A percentile compares a stretch with the other conserved stretches of the same genome.
Evolutionary conservation across 306 rosid species (phyloP).

Genomic region (Spatholobus suberectus): DNA sequence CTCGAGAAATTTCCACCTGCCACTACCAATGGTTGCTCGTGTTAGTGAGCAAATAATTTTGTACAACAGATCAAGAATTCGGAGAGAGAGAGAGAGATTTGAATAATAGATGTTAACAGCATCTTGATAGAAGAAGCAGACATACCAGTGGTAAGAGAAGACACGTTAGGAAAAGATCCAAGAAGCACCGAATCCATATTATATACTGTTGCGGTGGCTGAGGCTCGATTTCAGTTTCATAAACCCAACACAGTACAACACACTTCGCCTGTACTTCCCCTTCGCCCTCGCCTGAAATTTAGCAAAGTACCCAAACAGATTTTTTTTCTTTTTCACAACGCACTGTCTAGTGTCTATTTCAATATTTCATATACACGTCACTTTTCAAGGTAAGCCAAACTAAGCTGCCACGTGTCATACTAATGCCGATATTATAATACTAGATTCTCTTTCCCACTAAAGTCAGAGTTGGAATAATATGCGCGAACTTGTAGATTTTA

Average conservation of each 20-base stretch:
- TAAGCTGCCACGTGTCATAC: background rate
- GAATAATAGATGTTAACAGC: too few species aligned
- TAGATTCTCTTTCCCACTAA: too few species aligned
- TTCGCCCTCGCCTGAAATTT: background rate
- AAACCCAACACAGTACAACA: background rate
- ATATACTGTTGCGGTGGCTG: too few species aligned
- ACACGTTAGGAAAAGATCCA: conserved; percentile 36
- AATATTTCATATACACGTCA: background rate
- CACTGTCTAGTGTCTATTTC: too few species aligned
- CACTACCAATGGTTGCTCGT: background rate
- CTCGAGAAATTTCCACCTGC: conserved; percentile 55
- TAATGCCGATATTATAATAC: too few species aligned
- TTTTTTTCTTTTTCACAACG: background rate
- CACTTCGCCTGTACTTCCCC: background rate
- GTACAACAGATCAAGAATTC: background rate
- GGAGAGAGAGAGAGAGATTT: too few species aligned
- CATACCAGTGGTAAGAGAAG: conserved; percentile 33
- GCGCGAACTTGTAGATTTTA: too few species aligned
- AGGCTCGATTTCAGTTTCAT: background rate
- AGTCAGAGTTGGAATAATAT: too few species aligned
- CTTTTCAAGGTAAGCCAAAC: background rate
- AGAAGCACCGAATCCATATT: conserved; percentile 43
- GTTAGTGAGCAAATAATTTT: background rate
- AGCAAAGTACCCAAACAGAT: background rate
- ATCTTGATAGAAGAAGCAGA: background rate